Conservation (phyloP, 176 grass and related monocot species). For the Carex parvula region DNA sequence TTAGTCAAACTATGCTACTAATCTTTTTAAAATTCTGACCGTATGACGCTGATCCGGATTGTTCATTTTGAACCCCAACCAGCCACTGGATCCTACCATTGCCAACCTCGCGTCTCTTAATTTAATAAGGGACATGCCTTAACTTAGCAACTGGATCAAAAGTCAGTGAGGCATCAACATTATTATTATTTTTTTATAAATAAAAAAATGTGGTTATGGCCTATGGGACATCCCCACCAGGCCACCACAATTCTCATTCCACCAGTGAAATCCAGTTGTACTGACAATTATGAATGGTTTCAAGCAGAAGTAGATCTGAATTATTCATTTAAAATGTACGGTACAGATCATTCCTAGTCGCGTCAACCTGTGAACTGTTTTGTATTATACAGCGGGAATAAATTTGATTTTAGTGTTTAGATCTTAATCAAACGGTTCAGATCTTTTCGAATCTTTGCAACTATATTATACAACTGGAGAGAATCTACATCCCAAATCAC, state of each 20-base stretch:
- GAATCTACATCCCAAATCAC: neutral
- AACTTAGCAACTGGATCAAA: conserved; percentile 17
- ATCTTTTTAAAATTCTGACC: too few relatives aligned
- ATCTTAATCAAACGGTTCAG: neutral
- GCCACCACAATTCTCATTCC: neutral
- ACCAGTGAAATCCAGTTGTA: neutral
- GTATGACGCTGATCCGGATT: too few relatives aligned
- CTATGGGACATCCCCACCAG: neutral
- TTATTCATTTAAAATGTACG: neutral
- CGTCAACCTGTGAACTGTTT: neutral
- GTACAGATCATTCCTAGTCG: neutral
- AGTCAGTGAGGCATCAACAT: conserved; percentile 4
- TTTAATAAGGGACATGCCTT: conserved; percentile 24
- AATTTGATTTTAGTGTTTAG: neutral
- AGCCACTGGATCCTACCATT: neutral
- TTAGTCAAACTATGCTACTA: too few relatives aligned
- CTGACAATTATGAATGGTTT: neutral
- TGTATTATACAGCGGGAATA: neutral
- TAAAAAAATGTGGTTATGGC: neutral
- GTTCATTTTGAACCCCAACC: too few relatives aligned
- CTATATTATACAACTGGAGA: neutral
- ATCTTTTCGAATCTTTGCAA: neutral
- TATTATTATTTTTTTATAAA: neutral
- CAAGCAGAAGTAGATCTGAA: neutral
- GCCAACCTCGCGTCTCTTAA: neutral